A percentile compares a stretch with the other conserved stretches of the same genome.
These are phyloP conservation scores for Suhomyces guaymorum DNA, from an alignment of 1,139 yeast species.

Conservation along the genomic window DNA sequence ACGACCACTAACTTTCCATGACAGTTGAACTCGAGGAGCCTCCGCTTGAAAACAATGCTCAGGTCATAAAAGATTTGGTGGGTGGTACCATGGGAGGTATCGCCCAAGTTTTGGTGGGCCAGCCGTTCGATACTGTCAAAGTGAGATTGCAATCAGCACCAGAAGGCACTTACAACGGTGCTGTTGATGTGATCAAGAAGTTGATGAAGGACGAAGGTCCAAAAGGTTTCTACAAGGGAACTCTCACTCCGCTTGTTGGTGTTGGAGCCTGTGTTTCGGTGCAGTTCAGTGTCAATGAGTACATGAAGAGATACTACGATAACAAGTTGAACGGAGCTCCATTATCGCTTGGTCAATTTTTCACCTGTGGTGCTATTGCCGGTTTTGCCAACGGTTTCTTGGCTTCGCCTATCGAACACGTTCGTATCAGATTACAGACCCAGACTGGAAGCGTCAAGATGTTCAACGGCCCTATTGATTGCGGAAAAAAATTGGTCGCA, in stretches of 20 bases:
- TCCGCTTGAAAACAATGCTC: constrained; percentile 40
- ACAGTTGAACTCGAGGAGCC: constrained; percentile 52
- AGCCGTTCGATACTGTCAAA: constrained; percentile 93
- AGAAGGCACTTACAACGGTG: constrained; percentile 71
- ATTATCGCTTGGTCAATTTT: constrained; percentile 58
- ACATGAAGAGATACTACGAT: constrained; percentile 76
- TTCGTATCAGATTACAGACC: constrained; percentile 87
- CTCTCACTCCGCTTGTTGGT: constrained; percentile 77
- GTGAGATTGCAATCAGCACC: constrained; percentile 88
- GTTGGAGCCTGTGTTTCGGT: constrained; percentile 94
- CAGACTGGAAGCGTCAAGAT: constrained; percentile 54
- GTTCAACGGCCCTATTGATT: constrained; percentile 79
- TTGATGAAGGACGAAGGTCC: constrained; percentile 75
- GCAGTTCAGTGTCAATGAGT: constrained; percentile 81
- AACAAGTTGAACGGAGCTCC: constrained; percentile 42
- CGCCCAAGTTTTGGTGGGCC: constrained; percentile 93
- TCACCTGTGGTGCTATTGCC: constrained; percentile 80
- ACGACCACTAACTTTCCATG: constrained; percentile 23
- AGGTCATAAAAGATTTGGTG: constrained; percentile 76
- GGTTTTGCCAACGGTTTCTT: constrained; percentile 86
- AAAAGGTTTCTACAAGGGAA: constrained; percentile 85
- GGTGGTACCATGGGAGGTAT: constrained; percentile 95
- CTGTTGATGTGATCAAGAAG: constrained; percentile 73
- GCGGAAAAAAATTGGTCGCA: constrained; percentile 58
- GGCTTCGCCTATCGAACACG: constrained; percentile 91